These are phyloP conservation scores for Fonsecaea multimorphosa DNA, from an alignment of 2,329 filamentous ascomycete species.

Conservation along the genomic window DNA sequence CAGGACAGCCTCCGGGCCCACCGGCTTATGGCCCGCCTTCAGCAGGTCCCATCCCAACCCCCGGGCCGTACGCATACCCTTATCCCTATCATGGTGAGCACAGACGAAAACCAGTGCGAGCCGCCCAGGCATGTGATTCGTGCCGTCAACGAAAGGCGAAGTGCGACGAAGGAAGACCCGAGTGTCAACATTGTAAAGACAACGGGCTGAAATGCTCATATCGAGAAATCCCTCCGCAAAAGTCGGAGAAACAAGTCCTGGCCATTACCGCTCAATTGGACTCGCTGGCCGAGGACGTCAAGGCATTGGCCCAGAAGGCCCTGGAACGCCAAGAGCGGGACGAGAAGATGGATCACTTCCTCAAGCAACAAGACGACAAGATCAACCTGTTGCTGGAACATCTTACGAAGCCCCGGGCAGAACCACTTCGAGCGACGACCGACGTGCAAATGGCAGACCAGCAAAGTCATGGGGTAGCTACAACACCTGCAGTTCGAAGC, in stretches of 20 bases:
- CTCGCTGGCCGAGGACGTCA: constrained; percentile 30
- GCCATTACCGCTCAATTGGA: constrained; percentile 37
- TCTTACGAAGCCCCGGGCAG: constrained; percentile 6
- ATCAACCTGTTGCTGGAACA: constrained; percentile 23
- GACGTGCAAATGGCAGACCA: constrained; percentile 16
- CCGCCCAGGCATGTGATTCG: constrained; percentile 79
- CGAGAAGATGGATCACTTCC: constrained; percentile 24
- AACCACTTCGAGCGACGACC: neutral
- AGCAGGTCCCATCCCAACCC: constrained; percentile 33
- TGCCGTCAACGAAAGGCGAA: constrained; percentile 88
- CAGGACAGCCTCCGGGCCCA: constrained; percentile 30
- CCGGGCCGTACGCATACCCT: constrained; percentile 21
- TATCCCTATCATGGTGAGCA: constrained; percentile 23
- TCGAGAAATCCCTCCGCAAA: constrained; percentile 86
- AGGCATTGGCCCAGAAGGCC: constrained; percentile 22
- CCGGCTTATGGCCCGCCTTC: constrained; percentile 36
- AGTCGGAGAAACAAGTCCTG: constrained; percentile 63
- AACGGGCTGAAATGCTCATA: constrained; percentile 85
- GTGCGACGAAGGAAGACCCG: constrained; percentile 84
- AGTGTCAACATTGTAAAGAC: constrained; percentile 84
- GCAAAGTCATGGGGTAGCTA: neutral
- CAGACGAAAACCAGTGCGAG: constrained; percentile 38
- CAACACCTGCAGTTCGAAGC: constrained; percentile 1
- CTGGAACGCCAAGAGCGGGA: constrained; percentile 30
- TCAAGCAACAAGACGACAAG: constrained; percentile 19